phyloP scores from a whole-genome alignment of 176 grass and related monocot genomes.

The Canna indica region DNA sequence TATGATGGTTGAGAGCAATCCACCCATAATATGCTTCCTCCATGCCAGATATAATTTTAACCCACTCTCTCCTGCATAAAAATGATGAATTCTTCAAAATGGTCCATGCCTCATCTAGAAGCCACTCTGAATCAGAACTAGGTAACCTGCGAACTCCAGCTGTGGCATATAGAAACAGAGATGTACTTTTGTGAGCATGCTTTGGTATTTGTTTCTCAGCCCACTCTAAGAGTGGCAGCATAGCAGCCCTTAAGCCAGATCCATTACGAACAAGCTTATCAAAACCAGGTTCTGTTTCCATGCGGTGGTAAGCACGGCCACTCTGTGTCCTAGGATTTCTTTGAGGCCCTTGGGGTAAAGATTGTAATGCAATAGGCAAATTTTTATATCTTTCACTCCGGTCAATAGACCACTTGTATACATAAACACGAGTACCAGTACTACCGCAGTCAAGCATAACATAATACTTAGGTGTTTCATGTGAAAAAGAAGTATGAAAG shows the following conservation, averaged over 20 bases:
- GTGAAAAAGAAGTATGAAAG: conserved; percentile 58
- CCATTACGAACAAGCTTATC: conserved; percentile 84
- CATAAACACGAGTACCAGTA: conserved; percentile 84
- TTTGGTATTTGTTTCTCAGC: conserved; percentile 77
- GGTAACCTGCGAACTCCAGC: conserved; percentile 86
- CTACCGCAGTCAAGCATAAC: conserved; percentile 98
- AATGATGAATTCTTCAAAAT: conserved; percentile 97
- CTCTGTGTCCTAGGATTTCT: conserved; percentile 51
- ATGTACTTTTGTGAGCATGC: conserved; percentile 62
- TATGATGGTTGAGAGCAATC: conserved; percentile 85
- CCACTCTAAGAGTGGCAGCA: conserved; percentile 87
- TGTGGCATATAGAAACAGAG: conserved; percentile 88
- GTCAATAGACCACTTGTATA: conserved; percentile 81
- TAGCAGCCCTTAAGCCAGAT: conserved; percentile 57
- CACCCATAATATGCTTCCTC: conserved; percentile 99
- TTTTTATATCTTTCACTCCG: conserved; percentile 37
- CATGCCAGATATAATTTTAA: conserved; percentile 92
- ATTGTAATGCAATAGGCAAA: conserved; percentile 72
- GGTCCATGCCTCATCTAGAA: conserved; percentile 80
- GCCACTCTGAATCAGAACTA: conserved; percentile 79
- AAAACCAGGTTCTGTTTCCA: conserved; percentile 98
- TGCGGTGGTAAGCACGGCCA: conserved; percentile 77
- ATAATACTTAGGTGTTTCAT: conserved; percentile 71
- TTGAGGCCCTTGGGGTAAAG: conserved; percentile 59
- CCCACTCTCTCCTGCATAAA: conserved; percentile 70